phyloP scores from a whole-genome alignment of 805 yeast species.

The Lachancea quebecensis region DNA sequence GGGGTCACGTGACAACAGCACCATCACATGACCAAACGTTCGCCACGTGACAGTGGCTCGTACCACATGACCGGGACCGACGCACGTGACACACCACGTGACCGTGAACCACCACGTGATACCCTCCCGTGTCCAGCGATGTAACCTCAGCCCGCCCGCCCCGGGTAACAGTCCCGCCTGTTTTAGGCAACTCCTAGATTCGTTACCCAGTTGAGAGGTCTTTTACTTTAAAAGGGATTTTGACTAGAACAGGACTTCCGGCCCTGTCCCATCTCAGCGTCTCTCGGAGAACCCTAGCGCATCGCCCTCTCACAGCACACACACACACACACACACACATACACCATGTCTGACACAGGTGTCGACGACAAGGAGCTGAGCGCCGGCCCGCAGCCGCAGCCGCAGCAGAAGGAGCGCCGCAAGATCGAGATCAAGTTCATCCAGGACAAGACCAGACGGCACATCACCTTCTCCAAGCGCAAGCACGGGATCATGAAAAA shows the following conservation, averaged over 20 bases:
- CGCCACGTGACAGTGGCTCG: no score
- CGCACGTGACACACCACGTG: no score
- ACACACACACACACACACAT: no score
- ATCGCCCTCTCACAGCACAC: no score
- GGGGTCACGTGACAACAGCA: no score
- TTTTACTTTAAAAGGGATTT: constrained; percentile 9
- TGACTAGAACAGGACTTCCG: constrained; percentile 1
- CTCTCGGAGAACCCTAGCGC: no score
- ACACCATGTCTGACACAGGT: constrained; percentile 5
- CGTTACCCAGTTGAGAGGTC: constrained; percentile 8
- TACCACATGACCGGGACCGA: no score
- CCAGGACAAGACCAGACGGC: constrained; percentile 96
- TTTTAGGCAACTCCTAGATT: neutral
- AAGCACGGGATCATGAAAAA: constrained; percentile 99
- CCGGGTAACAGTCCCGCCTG: no score
- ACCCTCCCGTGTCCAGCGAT: no score
- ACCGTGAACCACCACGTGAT: no score
- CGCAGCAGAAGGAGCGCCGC: constrained; percentile 53
- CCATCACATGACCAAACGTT: no score
- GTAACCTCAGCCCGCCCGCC: no score
- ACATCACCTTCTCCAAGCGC: constrained; percentile 95
- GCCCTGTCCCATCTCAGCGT: neutral
- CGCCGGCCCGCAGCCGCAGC: constrained; percentile 4
- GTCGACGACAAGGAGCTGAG: constrained; percentile 8
- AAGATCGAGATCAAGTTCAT: constrained; percentile 96